Evolutionary conservation across 2,329 filamentous ascomycete genomes (phyloP).

Genomic region (Paraconiothyrium brasiliense): DNA sequence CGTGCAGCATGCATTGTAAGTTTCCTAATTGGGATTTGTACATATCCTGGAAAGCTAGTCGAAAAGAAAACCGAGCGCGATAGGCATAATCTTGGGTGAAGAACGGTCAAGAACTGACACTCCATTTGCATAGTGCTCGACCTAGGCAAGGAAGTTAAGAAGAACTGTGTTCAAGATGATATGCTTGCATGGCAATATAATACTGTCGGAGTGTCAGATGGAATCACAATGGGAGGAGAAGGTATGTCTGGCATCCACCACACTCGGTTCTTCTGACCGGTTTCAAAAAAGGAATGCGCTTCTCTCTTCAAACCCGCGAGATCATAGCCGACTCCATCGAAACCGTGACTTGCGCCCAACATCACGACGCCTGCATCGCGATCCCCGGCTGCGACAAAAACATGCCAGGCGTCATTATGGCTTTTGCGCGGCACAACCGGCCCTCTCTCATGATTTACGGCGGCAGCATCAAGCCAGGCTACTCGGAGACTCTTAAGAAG

Average conservation of each 20-base stretch:
- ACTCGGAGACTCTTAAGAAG: slow-evolving; percentile 77
- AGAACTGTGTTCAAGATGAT: slow-evolving; percentile 77
- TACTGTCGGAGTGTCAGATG: slow-evolving; percentile 88
- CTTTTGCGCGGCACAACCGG: slow-evolving; percentile 87
- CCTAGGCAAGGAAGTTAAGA: slow-evolving; percentile 87
- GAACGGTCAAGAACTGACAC: slow-evolving; percentile 6
- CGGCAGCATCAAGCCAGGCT: slow-evolving; percentile 88
- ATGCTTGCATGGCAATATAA: slow-evolving; percentile 98
- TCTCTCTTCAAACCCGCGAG: slow-evolving; percentile 88
- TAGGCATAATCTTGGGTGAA: neutral
- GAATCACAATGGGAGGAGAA: slow-evolving; percentile 94
- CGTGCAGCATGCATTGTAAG: slow-evolving; percentile 60
- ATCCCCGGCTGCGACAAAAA: slow-evolving; percentile 98
- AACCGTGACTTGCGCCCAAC: slow-evolving; percentile 89
- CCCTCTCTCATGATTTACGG: slow-evolving; percentile 97
- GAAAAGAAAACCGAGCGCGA: too few species aligned
- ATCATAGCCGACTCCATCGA: slow-evolving; percentile 96
- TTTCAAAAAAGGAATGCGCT: slow-evolving; percentile 80
- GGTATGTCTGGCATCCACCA: slow-evolving; percentile 57
- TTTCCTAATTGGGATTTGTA: slow-evolving; percentile 20
- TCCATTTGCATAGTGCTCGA: slow-evolving; percentile 71
- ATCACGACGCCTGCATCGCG: slow-evolving; percentile 91
- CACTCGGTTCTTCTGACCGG: neutral
- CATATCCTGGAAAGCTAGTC: too few species aligned
- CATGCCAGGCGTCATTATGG: slow-evolving; percentile 94